Conservation (phyloP, 345 rosid genomes). For the Rhizophora mangle region DNA sequence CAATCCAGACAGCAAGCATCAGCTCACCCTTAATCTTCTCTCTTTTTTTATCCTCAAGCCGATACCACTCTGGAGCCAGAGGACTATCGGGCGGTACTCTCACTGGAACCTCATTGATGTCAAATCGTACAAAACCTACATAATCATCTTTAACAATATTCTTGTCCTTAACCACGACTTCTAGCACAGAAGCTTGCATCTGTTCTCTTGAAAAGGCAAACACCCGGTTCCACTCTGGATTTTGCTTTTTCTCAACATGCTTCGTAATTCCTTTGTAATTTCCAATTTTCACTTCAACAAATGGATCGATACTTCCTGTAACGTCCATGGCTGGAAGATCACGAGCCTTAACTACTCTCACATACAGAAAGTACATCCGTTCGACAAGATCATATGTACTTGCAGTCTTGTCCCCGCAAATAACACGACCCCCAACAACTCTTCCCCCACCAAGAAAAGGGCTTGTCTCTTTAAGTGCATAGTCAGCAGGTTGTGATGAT, state of each 20-base stretch:
- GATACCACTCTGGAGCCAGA: slow-evolving; percentile 36
- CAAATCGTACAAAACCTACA: slow-evolving; percentile 26
- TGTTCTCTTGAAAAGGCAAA: slow-evolving; percentile 37
- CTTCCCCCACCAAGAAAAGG: slow-evolving; percentile 39
- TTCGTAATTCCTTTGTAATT: slow-evolving; percentile 36
- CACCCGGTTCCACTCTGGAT: slow-evolving; percentile 37
- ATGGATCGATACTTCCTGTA: slow-evolving; percentile 35
- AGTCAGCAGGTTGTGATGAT: slow-evolving; percentile 47
- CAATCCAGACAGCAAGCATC: slow-evolving; percentile 40
- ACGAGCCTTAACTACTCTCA: slow-evolving; percentile 34
- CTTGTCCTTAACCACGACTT: slow-evolving; percentile 33
- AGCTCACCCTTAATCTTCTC: slow-evolving; percentile 34
- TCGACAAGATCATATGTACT: slow-evolving; percentile 39
- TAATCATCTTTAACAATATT: slow-evolving; percentile 29
- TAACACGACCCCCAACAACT: slow-evolving; percentile 61
- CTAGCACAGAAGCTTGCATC: slow-evolving; percentile 32
- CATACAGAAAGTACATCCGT: slow-evolving; percentile 32
- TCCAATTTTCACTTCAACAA: slow-evolving; percentile 31
- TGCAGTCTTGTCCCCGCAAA: slow-evolving; percentile 45
- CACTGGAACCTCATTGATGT: slow-evolving; percentile 28
- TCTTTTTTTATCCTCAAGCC: slow-evolving; percentile 30
- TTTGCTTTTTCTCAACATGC: slow-evolving; percentile 30
- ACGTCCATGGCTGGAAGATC: slow-evolving; percentile 37
- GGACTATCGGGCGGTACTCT: slow-evolving; percentile 38
- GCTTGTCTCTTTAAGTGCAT: slow-evolving; percentile 36